These are phyloP conservation scores for Onygenales sp. DNA, from an alignment of 2,329 filamentous ascomycete genomes.

Conservation along the genomic window DNA sequence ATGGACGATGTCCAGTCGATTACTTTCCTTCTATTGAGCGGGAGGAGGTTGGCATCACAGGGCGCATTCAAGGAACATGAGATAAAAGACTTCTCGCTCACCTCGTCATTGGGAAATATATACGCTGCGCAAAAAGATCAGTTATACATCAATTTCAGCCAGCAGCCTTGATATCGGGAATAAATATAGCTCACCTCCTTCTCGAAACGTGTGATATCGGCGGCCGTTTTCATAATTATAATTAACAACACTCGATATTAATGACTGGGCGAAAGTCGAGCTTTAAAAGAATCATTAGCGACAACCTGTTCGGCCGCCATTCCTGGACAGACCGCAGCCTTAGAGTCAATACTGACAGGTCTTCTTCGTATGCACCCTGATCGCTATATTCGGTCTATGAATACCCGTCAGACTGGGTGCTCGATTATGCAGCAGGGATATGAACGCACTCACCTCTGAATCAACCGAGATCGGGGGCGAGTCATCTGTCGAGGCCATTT, in stretches of 20 bases:
- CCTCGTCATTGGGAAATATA: conserved; percentile 30
- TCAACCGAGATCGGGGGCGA: not conserved
- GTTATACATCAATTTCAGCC: not conserved
- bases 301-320: not conserved
- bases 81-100: not conserved
- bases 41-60: not conserved
- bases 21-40: conserved; percentile 17
- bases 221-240: conserved; percentile 1
- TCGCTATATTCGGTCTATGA: not conserved
- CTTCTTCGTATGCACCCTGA: not conserved
- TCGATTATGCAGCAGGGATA: not conserved
- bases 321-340: not conserved
- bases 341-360: not conserved
- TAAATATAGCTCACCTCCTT: not conserved
- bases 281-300: not conserved
- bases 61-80: not conserved
- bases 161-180: not conserved
- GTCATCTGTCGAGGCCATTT: not conserved
- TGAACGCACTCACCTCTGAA: not conserved
- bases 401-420: not conserved
- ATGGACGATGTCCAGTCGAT: conserved; percentile 29
- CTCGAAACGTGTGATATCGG: conserved; percentile 1
- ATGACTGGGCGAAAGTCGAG: not conserved
- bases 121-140: conserved; percentile 3
- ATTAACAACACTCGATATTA: not conserved